Evolutionary conservation across 768 basidiomycete genomes (phyloP), one percentile per base, ranked within the genome.

Genomic region (Suillus americanus): DNA sequence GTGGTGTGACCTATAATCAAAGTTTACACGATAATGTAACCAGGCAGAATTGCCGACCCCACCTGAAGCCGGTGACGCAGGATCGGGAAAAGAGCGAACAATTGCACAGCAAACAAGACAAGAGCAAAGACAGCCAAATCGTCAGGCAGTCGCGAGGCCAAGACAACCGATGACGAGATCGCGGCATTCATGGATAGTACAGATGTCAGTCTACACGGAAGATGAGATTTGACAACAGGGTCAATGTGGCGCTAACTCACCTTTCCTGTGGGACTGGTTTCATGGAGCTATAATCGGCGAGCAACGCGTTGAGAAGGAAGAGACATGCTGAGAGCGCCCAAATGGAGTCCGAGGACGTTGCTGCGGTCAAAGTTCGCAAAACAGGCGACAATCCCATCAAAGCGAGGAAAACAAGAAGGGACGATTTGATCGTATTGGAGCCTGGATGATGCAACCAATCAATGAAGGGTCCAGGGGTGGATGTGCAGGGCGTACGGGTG

Each of bases 281-380:
- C 61, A 79, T 77, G 65, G 83, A 80, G 65, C 86, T 85, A 74
- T 94, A 97, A 77, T 97, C 94, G 16, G 91, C 91, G 56, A 98
- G 79, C 64, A 96, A 79, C 23, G 88, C 82, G 73, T 96, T 94
- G 45, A 97, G 79, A 61, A 86, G 80, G 75, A 98, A 93, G 51
- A 99, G 85, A 60, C 83, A 82, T 4, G 92, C 92, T n/a, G 94
- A 87, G 60, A 98, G 78, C 7, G 97, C 95, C 95, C 95, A 98
- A 68, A 99, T 96, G 35, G 95, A 95, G 75, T 99, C 97, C 14
- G 92, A 92, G 45, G 97, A 97, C 5, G 96, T 98, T 30, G 96
- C 94, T 45, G 93, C 91, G 35, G 95, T 97, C 72, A 99, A 79
- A 6, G 97, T 98, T 71, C 90, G 86, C 63, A 99, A 80, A 12